phyloP scores from a whole-genome alignment of 1,139 yeast genomes.

The Citeromyces hawaiiensis region DNA sequence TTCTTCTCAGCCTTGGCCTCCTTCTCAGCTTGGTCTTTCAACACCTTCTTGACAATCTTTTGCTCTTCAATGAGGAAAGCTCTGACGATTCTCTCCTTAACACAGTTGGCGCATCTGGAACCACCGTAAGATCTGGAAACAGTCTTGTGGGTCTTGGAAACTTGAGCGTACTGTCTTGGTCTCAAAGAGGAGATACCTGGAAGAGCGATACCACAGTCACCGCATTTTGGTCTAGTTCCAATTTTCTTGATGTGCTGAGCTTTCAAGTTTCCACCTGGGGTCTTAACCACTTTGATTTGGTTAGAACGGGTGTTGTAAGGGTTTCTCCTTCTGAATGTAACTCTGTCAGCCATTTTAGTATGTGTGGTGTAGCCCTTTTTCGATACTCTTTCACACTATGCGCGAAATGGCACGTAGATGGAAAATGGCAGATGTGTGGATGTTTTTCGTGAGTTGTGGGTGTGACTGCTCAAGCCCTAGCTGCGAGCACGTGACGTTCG shows the following conservation, averaged over 20 bases:
- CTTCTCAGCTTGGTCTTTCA: constrained; percentile 87
- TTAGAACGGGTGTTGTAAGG: constrained; percentile 98
- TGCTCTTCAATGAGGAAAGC: constrained; percentile 99
- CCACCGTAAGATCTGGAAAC: constrained; percentile 99
- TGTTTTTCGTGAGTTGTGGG: neutral
- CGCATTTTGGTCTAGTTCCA: constrained; percentile 96
- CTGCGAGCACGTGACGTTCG: neutral
- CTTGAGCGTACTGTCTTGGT: constrained; percentile 94
- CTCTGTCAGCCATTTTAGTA: constrained; percentile 61
- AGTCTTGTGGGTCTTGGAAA: constrained; percentile 94
- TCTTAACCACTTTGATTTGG: constrained; percentile 98
- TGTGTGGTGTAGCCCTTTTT: neutral
- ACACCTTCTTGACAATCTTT: constrained; percentile 97
- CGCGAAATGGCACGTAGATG: neutral
- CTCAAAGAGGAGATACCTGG: constrained; percentile 90
- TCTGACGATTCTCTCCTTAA: constrained; percentile 96
- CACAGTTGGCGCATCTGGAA: constrained; percentile 96
- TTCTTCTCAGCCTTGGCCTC: constrained; percentile 50
- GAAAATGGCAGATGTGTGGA: neutral
- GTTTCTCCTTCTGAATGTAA: constrained; percentile 71
- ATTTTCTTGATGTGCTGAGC: constrained; percentile 95
- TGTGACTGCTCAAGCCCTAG: neutral
- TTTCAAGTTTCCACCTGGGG: constrained; percentile 98
- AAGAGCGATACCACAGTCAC: constrained; percentile 91
- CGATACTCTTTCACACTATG: neutral